Percentiles rank a stretch among this genome's conserved stretches.
Evolutionary conservation across 2,329 filamentous ascomycete species (phyloP).

Genomic region (Cyanodermella asteris): DNA sequence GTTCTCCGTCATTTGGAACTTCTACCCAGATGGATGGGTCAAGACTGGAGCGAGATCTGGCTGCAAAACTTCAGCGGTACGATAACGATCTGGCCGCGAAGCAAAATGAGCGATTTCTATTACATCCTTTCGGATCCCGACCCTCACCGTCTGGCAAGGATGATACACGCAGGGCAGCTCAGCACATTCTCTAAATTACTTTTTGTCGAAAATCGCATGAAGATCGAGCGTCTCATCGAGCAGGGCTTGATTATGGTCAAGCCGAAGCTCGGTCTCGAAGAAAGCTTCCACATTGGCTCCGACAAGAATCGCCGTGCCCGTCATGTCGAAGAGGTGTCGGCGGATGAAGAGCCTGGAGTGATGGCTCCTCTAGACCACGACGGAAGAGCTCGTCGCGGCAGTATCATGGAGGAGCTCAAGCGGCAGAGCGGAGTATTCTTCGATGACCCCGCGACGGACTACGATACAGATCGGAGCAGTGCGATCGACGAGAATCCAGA

Average conservation of each 20-base stretch:
- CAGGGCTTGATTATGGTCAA: slow-evolving; percentile 21
- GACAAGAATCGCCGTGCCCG: no score
- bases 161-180: slow-evolving; percentile 80
- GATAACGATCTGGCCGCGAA: slow-evolving; percentile 89
- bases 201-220: slow-evolving; percentile 72
- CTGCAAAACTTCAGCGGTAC: slow-evolving; percentile 86
- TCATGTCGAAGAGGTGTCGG: slow-evolving; percentile 1
- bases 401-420: slow-evolving; percentile 21
- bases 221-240: slow-evolving; percentile 50
- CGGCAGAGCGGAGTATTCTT: slow-evolving; percentile 25
- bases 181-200: slow-evolving; percentile 79
- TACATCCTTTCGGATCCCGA: slow-evolving; percentile 73
- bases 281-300: no score
- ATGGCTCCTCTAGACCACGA: no score
- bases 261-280: not conserved
- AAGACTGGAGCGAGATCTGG: slow-evolving; percentile 96
- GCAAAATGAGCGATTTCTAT: slow-evolving; percentile 54
- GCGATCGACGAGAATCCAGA: slow-evolving; percentile 6
- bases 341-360: slow-evolving; percentile 1
- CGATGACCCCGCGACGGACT: slow-evolving; percentile 14
- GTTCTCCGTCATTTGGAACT: slow-evolving; percentile 83
- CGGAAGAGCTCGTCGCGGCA: slow-evolving; percentile 10
- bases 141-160: slow-evolving; percentile 50
- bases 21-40: slow-evolving; percentile 68
- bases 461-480: slow-evolving; percentile 6